Base-by-base conservation (phyloP, 176 grass and related monocot species). In the Triticum turgidum region DNA sequence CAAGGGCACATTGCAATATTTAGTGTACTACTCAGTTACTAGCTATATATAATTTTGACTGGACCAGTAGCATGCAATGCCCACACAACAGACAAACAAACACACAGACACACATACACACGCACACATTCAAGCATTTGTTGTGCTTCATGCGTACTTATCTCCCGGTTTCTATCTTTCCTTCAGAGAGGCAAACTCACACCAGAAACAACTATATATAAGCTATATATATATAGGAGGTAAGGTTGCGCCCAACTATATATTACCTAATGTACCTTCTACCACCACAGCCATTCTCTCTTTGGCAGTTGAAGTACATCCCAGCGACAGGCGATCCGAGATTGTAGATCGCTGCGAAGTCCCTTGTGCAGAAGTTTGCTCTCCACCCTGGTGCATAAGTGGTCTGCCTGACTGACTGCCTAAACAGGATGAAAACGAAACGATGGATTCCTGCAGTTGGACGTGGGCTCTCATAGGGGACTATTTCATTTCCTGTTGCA, bases 281-380 rank as follows among this genome's bases (percentile, higher is more conserved):
- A 56, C 95, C 95, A 80, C 95, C 95, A 75, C 95, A 98, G 7
- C 93, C 93, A 29, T 89, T 98, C 83, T 98, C 95, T 68, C 91
- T 91, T 75, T 98, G 95, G 83, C 95, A 98, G 80, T 98, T 94
- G 93, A 98, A 98, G 86, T 88, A 98, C 33, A 94, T 11, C 11
- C 77, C 91, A 51, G 95, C 91, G 5, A 98, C 95, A 74, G 95
- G 95, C 0, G 69, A 22, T 18, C 89, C 93, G 5, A 98, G 91
- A 88, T 83, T 92, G 80, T 98, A 91, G 61, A 89, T 77, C 3
- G 83, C 82, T 7, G 93, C 80, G 15, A 98, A 98, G 64, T 95
- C 95, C 72, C 87, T 93, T 3, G 93, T 95, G 77, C 88, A 92
- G 83, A 98, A 98, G 89, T 98, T 98, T 29, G 86, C 65, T 35